phyloP scores from a whole-genome alignment of 768 basidiomycete genomes.

The Boletus edulis region DNA sequence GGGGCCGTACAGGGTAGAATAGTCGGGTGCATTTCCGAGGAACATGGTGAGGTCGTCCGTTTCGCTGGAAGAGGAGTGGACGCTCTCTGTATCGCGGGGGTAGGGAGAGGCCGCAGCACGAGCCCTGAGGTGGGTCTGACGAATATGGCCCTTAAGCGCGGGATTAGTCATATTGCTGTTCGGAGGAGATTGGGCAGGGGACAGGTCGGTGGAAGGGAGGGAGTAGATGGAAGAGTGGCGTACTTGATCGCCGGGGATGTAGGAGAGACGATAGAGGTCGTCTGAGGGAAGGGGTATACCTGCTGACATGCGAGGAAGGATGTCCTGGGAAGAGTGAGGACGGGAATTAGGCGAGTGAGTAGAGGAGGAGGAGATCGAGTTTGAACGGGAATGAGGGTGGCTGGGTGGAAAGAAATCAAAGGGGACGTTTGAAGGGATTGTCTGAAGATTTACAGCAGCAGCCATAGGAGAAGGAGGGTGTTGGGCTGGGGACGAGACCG shows the following conservation, averaged over 20 bases:
- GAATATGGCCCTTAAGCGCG: slow-evolving; percentile 73
- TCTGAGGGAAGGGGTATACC: slow-evolving; percentile 53
- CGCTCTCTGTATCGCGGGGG: slow-evolving; percentile 80
- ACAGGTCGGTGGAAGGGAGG: slow-evolving; percentile 38
- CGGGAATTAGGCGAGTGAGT: slow-evolving; percentile 71
- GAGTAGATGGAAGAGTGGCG: slow-evolving; percentile 47
- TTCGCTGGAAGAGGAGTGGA: slow-evolving; percentile 85
- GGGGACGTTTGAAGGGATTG: slow-evolving; percentile 63
- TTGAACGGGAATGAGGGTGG: slow-evolving; percentile 65
- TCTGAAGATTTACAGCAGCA: slow-evolving; percentile 73
- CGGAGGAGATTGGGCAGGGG: slow-evolving; percentile 65
- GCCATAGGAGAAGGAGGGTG: slow-evolving; percentile 55
- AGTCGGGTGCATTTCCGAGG: slow-evolving; percentile 58
- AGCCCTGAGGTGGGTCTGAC: slow-evolving; percentile 74
- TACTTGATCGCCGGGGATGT: slow-evolving; percentile 44
- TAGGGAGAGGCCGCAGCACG: slow-evolving; percentile 82
- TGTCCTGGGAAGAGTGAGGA: slow-evolving; percentile 75
- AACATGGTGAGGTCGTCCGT: slow-evolving; percentile 87
- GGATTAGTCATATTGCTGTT: slow-evolving; percentile 74
- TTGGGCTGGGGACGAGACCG: slow-evolving; percentile 29
- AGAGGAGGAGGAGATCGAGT: slow-evolving; percentile 74
- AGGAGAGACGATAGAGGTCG: slow-evolving; percentile 71
- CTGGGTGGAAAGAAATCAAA: slow-evolving; percentile 64
- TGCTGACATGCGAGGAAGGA: slow-evolving; percentile 50
- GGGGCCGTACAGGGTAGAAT: slow-evolving; percentile 62